phyloP scores from a whole-genome alignment of 192 early-diverging fungal genomes.

The Chytriomyces sp. region DNA sequence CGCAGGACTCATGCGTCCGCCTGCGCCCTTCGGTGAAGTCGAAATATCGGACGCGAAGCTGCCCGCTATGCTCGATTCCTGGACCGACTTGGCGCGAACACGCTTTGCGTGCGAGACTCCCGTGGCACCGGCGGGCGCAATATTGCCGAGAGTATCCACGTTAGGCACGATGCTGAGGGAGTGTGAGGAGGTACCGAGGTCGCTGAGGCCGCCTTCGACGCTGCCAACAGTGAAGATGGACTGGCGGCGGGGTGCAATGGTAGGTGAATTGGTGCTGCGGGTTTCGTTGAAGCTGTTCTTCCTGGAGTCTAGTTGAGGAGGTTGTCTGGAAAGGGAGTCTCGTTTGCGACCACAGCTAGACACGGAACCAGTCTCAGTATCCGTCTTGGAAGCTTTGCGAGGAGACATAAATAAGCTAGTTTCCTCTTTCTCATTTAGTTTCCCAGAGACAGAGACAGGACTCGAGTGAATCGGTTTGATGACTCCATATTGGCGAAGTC shows the following conservation, averaged over 20 bases:
- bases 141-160: not conserved
- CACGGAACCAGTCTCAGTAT: not conserved
- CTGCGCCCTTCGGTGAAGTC: no score
- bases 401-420: not conserved
- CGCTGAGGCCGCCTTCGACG: not conserved
- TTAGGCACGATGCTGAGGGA: not conserved
- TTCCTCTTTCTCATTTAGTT: not conserved
- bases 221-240: slow-evolving; percentile 28
- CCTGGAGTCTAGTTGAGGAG: not conserved
- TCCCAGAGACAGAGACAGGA: not conserved
- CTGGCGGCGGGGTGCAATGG: not conserved
- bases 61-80: not conserved
- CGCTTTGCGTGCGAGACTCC: not conserved
- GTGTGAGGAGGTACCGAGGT: not conserved
- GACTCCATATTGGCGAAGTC: not conserved
- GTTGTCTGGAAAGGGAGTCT: not conserved
- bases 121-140: no score
- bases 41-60: not conserved
- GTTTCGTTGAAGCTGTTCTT: not conserved
- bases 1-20: not conserved
- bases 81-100: not conserved
- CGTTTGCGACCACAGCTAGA: not conserved
- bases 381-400: not conserved
- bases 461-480: not conserved
- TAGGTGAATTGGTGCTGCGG: not conserved